phyloP scores from a whole-genome alignment of 306 rosid species.

The Dicorynia guianensis region DNA sequence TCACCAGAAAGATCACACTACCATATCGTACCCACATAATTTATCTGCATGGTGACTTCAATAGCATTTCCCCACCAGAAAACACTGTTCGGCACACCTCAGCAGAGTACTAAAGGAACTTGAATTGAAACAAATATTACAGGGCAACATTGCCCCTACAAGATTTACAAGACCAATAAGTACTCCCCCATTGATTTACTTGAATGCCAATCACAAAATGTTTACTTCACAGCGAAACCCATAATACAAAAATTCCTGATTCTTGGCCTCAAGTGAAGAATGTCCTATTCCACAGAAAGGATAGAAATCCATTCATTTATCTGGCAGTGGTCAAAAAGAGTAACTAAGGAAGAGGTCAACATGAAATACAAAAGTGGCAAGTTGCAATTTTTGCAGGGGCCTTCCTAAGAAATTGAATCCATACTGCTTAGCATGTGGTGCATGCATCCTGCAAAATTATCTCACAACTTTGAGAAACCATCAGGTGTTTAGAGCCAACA shows the following conservation, averaged over 20 bases:
- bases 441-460: slow-evolving; percentile 36
- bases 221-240: slow-evolving; percentile 33
- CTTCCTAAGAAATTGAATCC: slow-evolving; percentile 26
- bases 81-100: slow-evolving; percentile 23
- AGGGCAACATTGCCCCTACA: slow-evolving; percentile 28
- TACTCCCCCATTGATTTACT: slow-evolving; percentile 35
- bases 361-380: slow-evolving; percentile 33
- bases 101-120: slow-evolving; percentile 23
- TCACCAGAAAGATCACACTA: slow-evolving; percentile 27
- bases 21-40: slow-evolving; percentile 31
- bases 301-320: slow-evolving; percentile 37
- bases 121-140: slow-evolving; percentile 30
- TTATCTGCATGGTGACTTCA: slow-evolving; percentile 25
- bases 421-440: slow-evolving; percentile 27
- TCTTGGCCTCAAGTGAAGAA: slow-evolving; percentile 26
- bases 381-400: slow-evolving; percentile 22
- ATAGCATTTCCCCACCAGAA: slow-evolving; percentile 30
- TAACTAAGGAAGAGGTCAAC: slow-evolving; percentile 38
- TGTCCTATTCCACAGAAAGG: slow-evolving; percentile 33
- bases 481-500: slow-evolving; percentile 36
- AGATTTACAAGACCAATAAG: slow-evolving; percentile 36
- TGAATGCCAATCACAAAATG: slow-evolving; percentile 24
- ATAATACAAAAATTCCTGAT: slow-evolving; percentile 20
- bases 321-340: slow-evolving; percentile 41
- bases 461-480: slow-evolving; percentile 40